phyloP scores from a whole-genome alignment of 108 stramenopile species.

The Phaeodactylum tricornutum region DNA sequence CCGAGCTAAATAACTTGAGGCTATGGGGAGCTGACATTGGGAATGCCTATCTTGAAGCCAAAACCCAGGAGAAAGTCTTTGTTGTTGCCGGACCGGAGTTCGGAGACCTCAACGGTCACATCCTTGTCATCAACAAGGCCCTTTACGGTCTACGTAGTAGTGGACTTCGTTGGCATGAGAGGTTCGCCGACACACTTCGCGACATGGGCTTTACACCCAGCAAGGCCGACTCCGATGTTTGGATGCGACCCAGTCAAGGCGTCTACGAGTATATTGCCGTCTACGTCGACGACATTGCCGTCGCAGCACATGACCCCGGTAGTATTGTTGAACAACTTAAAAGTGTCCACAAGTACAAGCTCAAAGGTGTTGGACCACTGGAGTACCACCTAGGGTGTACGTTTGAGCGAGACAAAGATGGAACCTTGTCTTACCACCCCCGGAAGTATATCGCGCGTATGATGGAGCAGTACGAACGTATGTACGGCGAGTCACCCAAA shows the following conservation, averaged over 20 bases:
- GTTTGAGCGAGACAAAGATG: slow-evolving; percentile 2
- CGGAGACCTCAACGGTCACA: slow-evolving; percentile 3
- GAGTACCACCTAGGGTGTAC: slow-evolving; percentile 3
- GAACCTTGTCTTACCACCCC: not conserved
- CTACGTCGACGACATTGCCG: slow-evolving; percentile 3
- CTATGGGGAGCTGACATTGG: slow-evolving; percentile 13
- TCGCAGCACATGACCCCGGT: slow-evolving; percentile 10
- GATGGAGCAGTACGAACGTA: slow-evolving; percentile 4
- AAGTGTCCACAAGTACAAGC: not conserved
- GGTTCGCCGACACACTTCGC: slow-evolving; percentile 8
- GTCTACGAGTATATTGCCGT: slow-evolving; percentile 4
- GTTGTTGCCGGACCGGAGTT: slow-evolving; percentile 14
- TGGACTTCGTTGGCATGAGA: not conserved
- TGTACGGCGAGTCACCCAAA: slow-evolving; percentile 21
- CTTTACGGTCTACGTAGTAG: slow-evolving; percentile 13
- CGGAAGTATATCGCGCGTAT: slow-evolving; percentile 2
- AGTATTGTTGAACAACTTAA: slow-evolving; percentile 2
- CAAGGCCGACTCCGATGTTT: slow-evolving; percentile 23
- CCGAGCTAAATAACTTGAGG: slow-evolving; percentile 3
- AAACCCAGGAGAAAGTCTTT: slow-evolving; percentile 12
- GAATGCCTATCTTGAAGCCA: slow-evolving; percentile 14
- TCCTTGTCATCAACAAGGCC: slow-evolving; percentile 9
- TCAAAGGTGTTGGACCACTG: slow-evolving; percentile 1
- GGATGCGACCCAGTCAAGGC: slow-evolving; percentile 7
- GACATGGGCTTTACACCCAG: slow-evolving; percentile 22